These are phyloP conservation scores for Calendula officinalis DNA, from an alignment of 129 eudicot species.

Conservation along the genomic window DNA sequence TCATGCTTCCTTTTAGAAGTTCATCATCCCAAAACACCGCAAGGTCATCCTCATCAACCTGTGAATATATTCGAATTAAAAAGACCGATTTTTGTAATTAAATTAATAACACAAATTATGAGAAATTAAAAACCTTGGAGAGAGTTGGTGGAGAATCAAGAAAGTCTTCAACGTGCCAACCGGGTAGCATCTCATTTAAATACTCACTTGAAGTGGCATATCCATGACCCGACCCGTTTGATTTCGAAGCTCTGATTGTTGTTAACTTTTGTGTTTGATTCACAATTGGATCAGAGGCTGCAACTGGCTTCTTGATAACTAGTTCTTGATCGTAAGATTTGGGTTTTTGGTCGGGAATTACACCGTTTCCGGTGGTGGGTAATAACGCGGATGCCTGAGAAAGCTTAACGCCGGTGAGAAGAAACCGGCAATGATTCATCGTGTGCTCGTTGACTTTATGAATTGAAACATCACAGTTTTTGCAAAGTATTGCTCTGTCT, in stretches of 20 bases:
- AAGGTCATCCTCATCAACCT: conserved; percentile 40
- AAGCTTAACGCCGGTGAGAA: conserved; percentile 56
- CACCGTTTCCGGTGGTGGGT: conserved; percentile 18
- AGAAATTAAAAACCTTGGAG: conserved; percentile 38
- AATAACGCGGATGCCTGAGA: conserved; percentile 33
- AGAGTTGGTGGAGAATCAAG: conserved; percentile 50
- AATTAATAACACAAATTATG: neutral
- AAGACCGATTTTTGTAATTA: neutral
- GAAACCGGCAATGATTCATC: conserved; percentile 49
- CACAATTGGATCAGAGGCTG: neutral
- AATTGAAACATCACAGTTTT: conserved; percentile 57
- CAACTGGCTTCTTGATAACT: conserved; percentile 5
- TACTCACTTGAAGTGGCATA: conserved; percentile 52
- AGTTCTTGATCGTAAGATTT: conserved; percentile 14
- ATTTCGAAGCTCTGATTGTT: neutral
- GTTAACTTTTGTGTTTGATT: conserved; percentile 9
- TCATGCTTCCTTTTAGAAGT: conserved; percentile 31
- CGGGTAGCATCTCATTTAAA: conserved; percentile 74
- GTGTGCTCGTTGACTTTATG: conserved; percentile 73
- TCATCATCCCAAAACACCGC: conserved; percentile 51
- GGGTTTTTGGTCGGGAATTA: conserved; percentile 26
- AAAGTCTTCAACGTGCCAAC: conserved; percentile 88
- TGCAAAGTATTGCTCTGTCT: conserved; percentile 67
- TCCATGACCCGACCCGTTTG: conserved; percentile 30
- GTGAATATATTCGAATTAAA: neutral